These are phyloP conservation scores for Xanthoparmelia taractica DNA, from an alignment of 495 filamentous ascomycete genomes.

Conservation along the genomic window DNA sequence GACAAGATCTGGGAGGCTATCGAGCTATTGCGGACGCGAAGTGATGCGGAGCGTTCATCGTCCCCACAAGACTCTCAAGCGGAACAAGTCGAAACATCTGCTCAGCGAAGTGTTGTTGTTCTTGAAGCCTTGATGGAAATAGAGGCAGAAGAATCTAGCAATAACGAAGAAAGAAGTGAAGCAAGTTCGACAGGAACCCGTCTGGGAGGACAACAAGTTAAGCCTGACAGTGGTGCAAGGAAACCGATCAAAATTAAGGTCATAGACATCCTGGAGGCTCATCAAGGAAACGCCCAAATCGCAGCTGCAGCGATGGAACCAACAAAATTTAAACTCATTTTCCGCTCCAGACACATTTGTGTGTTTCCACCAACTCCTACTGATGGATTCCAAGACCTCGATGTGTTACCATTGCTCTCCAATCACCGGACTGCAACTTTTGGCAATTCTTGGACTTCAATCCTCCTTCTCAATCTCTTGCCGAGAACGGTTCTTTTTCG, in stretches of 20 bases:
- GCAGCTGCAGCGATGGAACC: background rate
- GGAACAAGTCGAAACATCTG: constrained; percentile 3
- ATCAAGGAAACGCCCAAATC: constrained; percentile 6
- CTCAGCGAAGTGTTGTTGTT: constrained; percentile 18
- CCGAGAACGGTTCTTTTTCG: background rate
- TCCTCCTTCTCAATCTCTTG: constrained; percentile 2
- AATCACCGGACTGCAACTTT: constrained; percentile 4
- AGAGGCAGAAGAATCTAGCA: constrained; percentile 16
- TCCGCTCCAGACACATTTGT: background rate
- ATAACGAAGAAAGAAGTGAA: background rate
- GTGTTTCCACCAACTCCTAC: background rate
- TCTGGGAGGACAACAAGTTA: background rate
- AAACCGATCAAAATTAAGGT: constrained; percentile 9
- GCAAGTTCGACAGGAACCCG: background rate
- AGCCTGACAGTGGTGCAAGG: background rate
- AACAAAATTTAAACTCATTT: background rate
- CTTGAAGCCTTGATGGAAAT: constrained; percentile 28
- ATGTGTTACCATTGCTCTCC: constrained; percentile 16
- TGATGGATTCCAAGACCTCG: constrained; percentile 8
- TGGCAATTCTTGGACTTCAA: constrained; percentile 15
- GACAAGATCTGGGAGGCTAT: constrained; percentile 29
- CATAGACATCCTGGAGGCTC: constrained; percentile 6
- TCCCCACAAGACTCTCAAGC: background rate
- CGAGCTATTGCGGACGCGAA: constrained; percentile 20
- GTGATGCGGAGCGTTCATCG: background rate